These are phyloP conservation scores for Wallemia mellicola DNA, from an alignment of 1,284 basidiomycete genomes.

Conservation along the genomic window DNA sequence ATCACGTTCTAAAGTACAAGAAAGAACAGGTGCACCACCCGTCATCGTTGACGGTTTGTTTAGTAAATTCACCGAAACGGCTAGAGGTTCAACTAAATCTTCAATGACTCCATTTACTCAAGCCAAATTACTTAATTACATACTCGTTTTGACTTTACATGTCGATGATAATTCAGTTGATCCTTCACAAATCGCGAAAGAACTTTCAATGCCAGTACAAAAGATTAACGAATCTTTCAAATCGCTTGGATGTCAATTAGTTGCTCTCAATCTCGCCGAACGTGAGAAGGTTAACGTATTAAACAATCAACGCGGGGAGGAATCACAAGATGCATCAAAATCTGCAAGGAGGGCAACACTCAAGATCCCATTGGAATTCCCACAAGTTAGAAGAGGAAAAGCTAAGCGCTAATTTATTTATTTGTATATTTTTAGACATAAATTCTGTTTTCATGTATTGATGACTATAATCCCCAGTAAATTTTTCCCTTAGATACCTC, in stretches of 20 bases:
- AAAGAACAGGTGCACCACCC: constrained; percentile 15
- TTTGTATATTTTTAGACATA: not conserved
- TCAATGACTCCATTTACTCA: constrained; percentile 36
- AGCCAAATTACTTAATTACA: constrained; percentile 38
- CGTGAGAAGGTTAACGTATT: constrained; percentile 25
- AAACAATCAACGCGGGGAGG: not conserved
- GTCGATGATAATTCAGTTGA: constrained; percentile 47
- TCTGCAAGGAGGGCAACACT: constrained; percentile 34
- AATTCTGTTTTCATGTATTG: too few relatives aligned
- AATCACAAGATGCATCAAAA: constrained; percentile 5
- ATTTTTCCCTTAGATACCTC: too few relatives aligned
- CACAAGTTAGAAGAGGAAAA: constrained; percentile 22
- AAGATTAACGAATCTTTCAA: constrained; percentile 18
- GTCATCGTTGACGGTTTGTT: constrained; percentile 38
- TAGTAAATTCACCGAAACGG: constrained; percentile 44
- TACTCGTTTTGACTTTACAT: constrained; percentile 46
- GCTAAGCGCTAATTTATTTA: constrained; percentile 11
- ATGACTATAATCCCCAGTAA: too few relatives aligned
- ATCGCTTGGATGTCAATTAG: constrained; percentile 32
- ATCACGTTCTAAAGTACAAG: constrained; percentile 2
- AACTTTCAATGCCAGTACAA: constrained; percentile 30
- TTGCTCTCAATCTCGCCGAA: constrained; percentile 28
- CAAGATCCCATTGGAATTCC: constrained; percentile 43
- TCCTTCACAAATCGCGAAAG: constrained; percentile 31
- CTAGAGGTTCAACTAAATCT: constrained; percentile 31